phyloP scores from a whole-genome alignment of 495 filamentous ascomycete species.

The Haplographium delicatum region DNA sequence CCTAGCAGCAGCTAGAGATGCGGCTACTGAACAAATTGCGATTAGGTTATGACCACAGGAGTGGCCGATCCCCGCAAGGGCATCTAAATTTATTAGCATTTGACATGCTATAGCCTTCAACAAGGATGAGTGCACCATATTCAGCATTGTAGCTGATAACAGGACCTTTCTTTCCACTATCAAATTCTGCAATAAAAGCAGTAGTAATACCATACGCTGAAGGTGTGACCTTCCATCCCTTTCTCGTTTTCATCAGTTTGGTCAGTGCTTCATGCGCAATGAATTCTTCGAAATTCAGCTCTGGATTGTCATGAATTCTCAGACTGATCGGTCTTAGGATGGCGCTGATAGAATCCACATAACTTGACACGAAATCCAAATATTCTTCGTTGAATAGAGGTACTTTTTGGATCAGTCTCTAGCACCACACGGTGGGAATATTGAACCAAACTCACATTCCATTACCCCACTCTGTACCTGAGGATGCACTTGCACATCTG shows the following conservation, averaged over 20 bases:
- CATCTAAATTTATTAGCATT: slow-evolving; percentile 31
- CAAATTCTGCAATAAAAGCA: slow-evolving; percentile 42
- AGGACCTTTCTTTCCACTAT: slow-evolving; percentile 34
- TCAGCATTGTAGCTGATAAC: slow-evolving; percentile 54
- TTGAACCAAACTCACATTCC: no score
- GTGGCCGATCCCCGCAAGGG: slow-evolving; percentile 46
- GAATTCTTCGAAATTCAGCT: slow-evolving; percentile 52
- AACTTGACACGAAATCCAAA: slow-evolving; percentile 32
- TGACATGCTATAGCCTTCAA: not conserved
- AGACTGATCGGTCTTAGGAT: slow-evolving; percentile 38
- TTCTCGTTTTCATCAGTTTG: slow-evolving; percentile 42
- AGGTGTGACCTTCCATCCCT: slow-evolving; percentile 52
- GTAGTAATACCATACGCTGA: slow-evolving; percentile 50
- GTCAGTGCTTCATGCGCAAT: slow-evolving; percentile 54
- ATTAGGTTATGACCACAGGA: slow-evolving; percentile 70
- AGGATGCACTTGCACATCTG: no score
- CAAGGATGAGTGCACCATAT: slow-evolving; percentile 55
- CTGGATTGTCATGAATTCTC: slow-evolving; percentile 57
- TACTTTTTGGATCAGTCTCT: not conserved
- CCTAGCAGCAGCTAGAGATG: slow-evolving; percentile 50
- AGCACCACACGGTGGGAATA: not conserved
- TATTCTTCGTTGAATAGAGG: slow-evolving; percentile 7
- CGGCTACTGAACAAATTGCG: slow-evolving; percentile 55
- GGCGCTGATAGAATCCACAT: slow-evolving; percentile 31
- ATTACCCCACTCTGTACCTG: no score